Conservation (phyloP, 2,329 filamentous ascomycete genomes). For the Penicillium sp. region DNA sequence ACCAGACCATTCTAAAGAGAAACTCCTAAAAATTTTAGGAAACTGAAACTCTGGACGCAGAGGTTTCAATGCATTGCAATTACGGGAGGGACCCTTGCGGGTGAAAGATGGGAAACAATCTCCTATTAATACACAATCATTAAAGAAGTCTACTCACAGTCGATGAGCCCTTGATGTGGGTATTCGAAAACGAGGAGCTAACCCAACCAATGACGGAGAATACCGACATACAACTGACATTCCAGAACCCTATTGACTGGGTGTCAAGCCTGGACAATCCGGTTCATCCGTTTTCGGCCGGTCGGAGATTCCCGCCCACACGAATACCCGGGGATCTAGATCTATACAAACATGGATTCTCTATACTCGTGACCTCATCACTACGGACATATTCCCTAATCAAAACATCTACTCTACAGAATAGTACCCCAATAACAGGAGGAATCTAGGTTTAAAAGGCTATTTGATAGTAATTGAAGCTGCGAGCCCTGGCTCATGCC, state of each 20-base stretch:
- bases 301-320: constrained; percentile 2
- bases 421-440: neutral
- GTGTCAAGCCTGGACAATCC: neutral
- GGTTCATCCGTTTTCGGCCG: constrained; percentile 8
- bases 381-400: neutral
- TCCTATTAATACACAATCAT: too few species aligned
- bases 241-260: neutral
- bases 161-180: neutral
- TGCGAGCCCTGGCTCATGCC: neutral
- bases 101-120: too few species aligned
- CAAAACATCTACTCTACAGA: neutral
- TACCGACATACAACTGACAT: neutral
- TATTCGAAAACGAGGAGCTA: too few species aligned
- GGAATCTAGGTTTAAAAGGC: neutral
- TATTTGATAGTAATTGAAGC: neutral
- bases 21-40: too few species aligned
- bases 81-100: too few species aligned
- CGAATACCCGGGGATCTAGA: neutral
- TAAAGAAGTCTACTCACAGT: neutral
- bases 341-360: neutral
- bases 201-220: constrained; percentile 1
- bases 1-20: too few species aligned
- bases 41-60: too few species aligned
- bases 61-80: too few species aligned
- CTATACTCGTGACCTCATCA: neutral